These are phyloP conservation scores for Dactylella cylindrospora DNA, from an alignment of 2,329 filamentous ascomycete species.

Conservation along the genomic window DNA sequence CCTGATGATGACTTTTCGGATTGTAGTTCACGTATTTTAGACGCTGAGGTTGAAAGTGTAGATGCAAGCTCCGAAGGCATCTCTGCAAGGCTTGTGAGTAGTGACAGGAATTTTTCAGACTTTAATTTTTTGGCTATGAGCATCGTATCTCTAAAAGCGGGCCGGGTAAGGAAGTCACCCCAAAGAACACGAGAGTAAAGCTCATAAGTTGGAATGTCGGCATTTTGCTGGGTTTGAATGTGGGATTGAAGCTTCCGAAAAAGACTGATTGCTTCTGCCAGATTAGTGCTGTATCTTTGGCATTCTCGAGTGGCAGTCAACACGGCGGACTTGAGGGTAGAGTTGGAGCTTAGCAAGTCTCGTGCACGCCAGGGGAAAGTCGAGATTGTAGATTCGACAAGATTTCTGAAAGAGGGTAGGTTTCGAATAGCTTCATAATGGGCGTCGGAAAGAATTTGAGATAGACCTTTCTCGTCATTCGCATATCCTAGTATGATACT, in stretches of 20 bases:
- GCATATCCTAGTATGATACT: conserved; percentile 62
- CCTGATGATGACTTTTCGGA: conserved; percentile 18
- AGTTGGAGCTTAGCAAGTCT: conserved; percentile 63
- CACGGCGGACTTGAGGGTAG: conserved; percentile 55
- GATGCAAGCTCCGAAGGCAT: conserved; percentile 17
- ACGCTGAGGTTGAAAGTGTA: conserved; percentile 1
- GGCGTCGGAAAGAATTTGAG: conserved; percentile 58
- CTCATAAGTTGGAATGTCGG: conserved; percentile 37
- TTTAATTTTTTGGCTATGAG: conserved; percentile 25
- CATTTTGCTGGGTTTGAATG: conserved; percentile 18
- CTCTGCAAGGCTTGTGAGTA: conserved; percentile 20
- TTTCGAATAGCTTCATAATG: conserved; percentile 69
- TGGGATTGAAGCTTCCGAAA: conserved; percentile 38
- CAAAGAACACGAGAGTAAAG: conserved; percentile 33
- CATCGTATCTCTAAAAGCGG: conserved; percentile 40
- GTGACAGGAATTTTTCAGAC: conserved; percentile 25
- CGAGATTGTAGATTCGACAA: conserved; percentile 25
- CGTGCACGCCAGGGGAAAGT: conserved; percentile 48
- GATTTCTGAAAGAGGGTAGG: conserved; percentile 63
- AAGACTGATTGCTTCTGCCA: conserved; percentile 45
- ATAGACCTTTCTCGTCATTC: conserved; percentile 49
- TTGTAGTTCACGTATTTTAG: conserved; percentile 22
- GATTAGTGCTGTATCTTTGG: conserved; percentile 42
- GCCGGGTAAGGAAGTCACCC: conserved; percentile 36
- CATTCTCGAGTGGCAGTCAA: conserved; percentile 35